A percentile compares a stretch with the other conserved stretches of the same genome.
These are phyloP conservation scores for Paracoccidioides lutzii DNA, from an alignment of 2,329 filamentous ascomycete species.

Conservation along the genomic window DNA sequence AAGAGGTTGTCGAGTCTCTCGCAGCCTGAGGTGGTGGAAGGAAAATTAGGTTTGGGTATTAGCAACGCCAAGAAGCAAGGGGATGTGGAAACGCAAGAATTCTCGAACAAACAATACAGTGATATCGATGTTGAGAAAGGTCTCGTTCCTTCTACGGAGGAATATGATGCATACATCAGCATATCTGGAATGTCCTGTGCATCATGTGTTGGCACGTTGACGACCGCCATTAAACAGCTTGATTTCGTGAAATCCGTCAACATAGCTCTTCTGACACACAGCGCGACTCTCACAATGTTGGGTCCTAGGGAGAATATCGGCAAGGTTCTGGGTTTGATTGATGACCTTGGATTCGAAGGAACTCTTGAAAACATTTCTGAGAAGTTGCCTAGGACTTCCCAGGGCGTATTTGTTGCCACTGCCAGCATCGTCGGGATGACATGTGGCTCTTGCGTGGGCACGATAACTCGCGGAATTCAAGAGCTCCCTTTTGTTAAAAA, in stretches of 20 bases:
- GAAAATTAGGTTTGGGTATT: background rate
- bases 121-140: conserved; percentile 2
- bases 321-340: conserved; percentile 36
- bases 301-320: conserved; percentile 35
- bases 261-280: conserved; percentile 56
- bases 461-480: conserved; percentile 36
- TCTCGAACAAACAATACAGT: background rate
- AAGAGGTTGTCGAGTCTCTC: background rate
- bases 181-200: conserved; percentile 64
- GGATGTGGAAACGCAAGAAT: background rate
- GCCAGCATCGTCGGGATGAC: conserved; percentile 46
- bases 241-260: conserved; percentile 46
- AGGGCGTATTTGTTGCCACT: conserved; percentile 26
- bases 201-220: conserved; percentile 53
- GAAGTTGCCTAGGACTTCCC: conserved; percentile 5
- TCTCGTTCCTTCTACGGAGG: conserved; percentile 9
- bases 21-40: background rate
- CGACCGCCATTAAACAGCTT: conserved; percentile 43
- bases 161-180: conserved; percentile 26
- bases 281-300: conserved; percentile 47
- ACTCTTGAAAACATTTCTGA: conserved; percentile 25
- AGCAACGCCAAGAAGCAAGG: background rate
- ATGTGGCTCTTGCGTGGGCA: conserved; percentile 42
- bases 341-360: conserved; percentile 38
- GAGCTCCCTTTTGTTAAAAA: conserved; percentile 34